Base-by-base conservation (phyloP, 257 asterid genomes). In the Petunia axillaris region DNA sequence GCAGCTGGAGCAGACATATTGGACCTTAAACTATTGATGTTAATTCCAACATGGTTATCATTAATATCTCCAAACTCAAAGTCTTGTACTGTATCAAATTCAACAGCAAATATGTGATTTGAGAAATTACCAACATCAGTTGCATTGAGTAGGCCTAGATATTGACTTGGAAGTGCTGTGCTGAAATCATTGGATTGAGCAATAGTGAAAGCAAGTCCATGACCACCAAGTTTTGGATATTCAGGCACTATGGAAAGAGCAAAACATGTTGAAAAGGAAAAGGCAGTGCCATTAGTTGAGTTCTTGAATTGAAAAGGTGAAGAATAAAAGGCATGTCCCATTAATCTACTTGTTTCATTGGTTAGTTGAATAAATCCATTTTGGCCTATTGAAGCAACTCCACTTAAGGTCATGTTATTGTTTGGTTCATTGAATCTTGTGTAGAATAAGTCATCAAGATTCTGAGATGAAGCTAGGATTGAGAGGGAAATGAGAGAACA, bases 11-110 rank as follows among this genome's bases (percentile, higher is more conserved):
- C 92, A 39, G 94, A 86, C 85, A 55, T 43, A 35, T 77, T 89
- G 6, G 96, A 93, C 46, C 55, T 71, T 85, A 91, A 8, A 81
- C 87, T 83, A 85, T 92, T 90, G 79, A 89, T 48, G 77, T 92
- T 89, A 2, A 92, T 77, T 8, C 87, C 97, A 35, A 91, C 89
- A 53, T 91, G 94, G 81, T 92, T 91, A 36, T 85, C 93, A 62
- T 91, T 83, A 60, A 89, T 88, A 75, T 92, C 97, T 0, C 85
- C 86, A 54, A 85, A 90, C 78, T 91, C 94, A 66, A 86, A 90
- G 59, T 91, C 91, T 62, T 90, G 94, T 14, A 91, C 97, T 0
- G 94, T 92, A 64, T 92, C 96, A 77, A 92, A 91, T 40, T 92
- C 97, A 78, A 92, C 91, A 7, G 96, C 93, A 75, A 92, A 84